Percentiles rank a stretch among this genome's conserved stretches.
Evolutionary conservation across 768 basidiomycete genomes (phyloP).

Genomic region (Suillus clintonianus): DNA sequence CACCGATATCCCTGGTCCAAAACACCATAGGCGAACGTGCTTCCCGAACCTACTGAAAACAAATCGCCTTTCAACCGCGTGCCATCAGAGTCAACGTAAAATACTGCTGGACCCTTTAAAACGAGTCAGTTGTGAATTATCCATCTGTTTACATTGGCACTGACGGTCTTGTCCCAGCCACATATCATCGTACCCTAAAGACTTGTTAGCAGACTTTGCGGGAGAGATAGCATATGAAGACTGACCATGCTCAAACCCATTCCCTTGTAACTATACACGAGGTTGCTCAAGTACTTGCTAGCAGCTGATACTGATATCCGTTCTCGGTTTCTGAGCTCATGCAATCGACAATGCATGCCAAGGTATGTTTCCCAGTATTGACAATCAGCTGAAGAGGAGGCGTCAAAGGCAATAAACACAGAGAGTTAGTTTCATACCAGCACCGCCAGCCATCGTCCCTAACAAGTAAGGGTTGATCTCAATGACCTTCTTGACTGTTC

Average conservation of each 20-base stretch:
- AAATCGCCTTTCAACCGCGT: constrained; percentile 93
- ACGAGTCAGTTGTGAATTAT: constrained; percentile 5
- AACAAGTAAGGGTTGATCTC: constrained; percentile 98
- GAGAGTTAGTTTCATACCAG: constrained; percentile 55
- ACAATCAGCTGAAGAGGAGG: constrained; percentile 69
- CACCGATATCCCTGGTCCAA: constrained; percentile 93
- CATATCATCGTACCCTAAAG: constrained; percentile 97
- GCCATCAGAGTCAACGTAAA: constrained; percentile 98
- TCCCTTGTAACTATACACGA: constrained; percentile 97
- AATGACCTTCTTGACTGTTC: constrained; percentile 99
- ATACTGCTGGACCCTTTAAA: constrained; percentile 82
- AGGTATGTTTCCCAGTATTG: constrained; percentile 99
- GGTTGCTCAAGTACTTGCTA: constrained; percentile 95
- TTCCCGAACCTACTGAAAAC: constrained; percentile 99
- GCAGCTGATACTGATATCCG: constrained; percentile 99
- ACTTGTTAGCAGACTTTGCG: constrained; percentile 5
- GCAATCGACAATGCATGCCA: constrained; percentile 94
- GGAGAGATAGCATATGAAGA: constrained; percentile 1
- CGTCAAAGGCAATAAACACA: constrained; percentile 7
- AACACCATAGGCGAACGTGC: constrained; percentile 98
- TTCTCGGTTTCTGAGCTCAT: constrained; percentile 95
- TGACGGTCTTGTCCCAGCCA: constrained; percentile 97
- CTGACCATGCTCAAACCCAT: constrained; percentile 98
- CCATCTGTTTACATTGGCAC: constrained; percentile 23
- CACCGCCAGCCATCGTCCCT: constrained; percentile 99